phyloP scores from a whole-genome alignment of 805 yeast species.

The Candida alai region DNA sequence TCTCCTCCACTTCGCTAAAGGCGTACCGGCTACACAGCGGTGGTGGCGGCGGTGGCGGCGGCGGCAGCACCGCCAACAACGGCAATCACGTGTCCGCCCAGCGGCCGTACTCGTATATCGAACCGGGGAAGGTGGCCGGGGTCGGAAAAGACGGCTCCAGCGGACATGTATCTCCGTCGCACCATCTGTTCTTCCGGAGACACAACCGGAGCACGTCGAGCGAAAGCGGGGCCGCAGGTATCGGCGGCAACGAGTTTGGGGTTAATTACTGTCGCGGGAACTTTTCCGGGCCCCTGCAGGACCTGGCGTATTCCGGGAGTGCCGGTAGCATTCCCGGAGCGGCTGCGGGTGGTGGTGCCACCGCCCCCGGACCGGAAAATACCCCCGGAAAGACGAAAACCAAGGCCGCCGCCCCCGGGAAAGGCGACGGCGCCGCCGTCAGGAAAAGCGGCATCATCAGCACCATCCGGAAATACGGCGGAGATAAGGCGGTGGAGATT shows the following conservation, averaged over 20 bases:
- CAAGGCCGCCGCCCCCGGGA: neutral
- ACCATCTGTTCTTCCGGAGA: slow-evolving; percentile 53
- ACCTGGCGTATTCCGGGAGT: no score
- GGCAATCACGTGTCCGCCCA: slow-evolving; percentile 13
- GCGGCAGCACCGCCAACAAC: neutral
- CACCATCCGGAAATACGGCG: slow-evolving; percentile 38
- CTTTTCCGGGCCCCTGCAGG: no score
- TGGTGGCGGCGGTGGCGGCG: no score
- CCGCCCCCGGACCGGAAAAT: no score
- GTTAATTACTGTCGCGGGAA: no score
- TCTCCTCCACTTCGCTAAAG: slow-evolving; percentile 1
- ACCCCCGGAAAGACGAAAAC: slow-evolving; percentile 1
- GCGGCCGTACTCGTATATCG: slow-evolving; percentile 38
- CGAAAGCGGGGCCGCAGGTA: no score
- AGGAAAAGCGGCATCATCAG: slow-evolving; percentile 35
- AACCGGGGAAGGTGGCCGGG: slow-evolving; percentile 21
- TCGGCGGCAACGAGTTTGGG: no score
- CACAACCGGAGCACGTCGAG: slow-evolving; percentile 53
- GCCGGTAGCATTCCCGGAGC: neutral
- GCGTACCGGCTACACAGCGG: no score
- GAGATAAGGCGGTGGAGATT: slow-evolving; percentile 4
- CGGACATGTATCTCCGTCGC: slow-evolving; percentile 19
- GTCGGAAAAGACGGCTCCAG: slow-evolving; percentile 2
- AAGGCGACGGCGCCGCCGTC: neutral
- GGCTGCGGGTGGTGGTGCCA: neutral